Evolutionary conservation across 495 filamentous ascomycete genomes (phyloP).

Genomic region (Beverwykella pulmonaria): DNA sequence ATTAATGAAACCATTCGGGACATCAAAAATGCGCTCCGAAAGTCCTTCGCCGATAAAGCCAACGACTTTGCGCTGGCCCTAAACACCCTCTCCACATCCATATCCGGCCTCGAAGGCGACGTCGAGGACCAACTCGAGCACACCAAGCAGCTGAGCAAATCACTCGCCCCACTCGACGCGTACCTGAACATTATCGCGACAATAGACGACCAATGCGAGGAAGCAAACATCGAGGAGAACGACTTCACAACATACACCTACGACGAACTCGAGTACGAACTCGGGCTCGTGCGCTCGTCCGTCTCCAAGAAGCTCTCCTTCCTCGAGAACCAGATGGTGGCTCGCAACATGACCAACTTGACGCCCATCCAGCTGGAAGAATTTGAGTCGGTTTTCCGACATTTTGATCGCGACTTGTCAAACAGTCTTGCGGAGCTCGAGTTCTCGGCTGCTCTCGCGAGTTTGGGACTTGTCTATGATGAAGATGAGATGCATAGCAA

Average conservation of each 20-base stretch:
- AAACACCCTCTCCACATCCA: slow-evolving; percentile 88
- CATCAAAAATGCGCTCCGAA: slow-evolving; percentile 93
- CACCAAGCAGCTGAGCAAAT: slow-evolving; percentile 76
- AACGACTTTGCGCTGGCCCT: slow-evolving; percentile 95
- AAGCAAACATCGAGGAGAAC: slow-evolving; percentile 98
- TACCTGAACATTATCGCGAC: slow-evolving; percentile 82
- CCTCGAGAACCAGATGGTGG: slow-evolving; percentile 95
- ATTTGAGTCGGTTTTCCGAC: slow-evolving; percentile 95
- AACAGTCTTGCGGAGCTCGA: slow-evolving; percentile 93
- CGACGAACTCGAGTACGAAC: slow-evolving; percentile 92
- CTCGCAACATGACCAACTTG: slow-evolving; percentile 96
- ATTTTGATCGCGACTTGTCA: slow-evolving; percentile 91
- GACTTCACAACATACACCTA: slow-evolving; percentile 98
- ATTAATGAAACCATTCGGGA: slow-evolving; percentile 98
- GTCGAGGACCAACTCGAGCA: slow-evolving; percentile 90
- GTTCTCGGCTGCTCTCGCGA: slow-evolving; percentile 91
- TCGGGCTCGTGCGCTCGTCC: slow-evolving; percentile 83
- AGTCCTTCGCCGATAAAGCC: slow-evolving; percentile 90
- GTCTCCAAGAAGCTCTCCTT: slow-evolving; percentile 95
- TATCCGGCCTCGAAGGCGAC: slow-evolving; percentile 92
- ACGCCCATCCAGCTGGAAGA: slow-evolving; percentile 98
- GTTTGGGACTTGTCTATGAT: slow-evolving; percentile 89
- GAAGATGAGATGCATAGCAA: slow-evolving; percentile 96
- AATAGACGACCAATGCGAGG: slow-evolving; percentile 83
- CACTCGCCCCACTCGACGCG: slow-evolving; percentile 80